These are phyloP conservation scores for Lojkania enalia DNA, from an alignment of 2,329 filamentous ascomycete genomes.

Conservation along the genomic window DNA sequence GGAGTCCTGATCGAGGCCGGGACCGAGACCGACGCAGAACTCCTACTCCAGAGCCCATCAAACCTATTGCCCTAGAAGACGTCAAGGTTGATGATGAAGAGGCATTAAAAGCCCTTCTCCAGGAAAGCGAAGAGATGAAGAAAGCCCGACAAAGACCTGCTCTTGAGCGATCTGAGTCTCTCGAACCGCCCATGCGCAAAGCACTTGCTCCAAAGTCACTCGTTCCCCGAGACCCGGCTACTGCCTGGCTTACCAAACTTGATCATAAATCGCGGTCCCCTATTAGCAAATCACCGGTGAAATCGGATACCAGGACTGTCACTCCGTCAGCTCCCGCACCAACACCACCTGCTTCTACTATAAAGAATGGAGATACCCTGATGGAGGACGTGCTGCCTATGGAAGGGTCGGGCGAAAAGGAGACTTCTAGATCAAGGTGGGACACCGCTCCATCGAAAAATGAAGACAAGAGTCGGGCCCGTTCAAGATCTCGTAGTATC, in stretches of 20 bases:
- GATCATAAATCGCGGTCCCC: constrained; percentile 21
- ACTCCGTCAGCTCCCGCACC: background rate
- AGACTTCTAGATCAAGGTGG: constrained; percentile 25
- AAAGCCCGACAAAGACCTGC: constrained; percentile 42
- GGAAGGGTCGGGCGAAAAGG: constrained; percentile 19
- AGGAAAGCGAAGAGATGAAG: constrained; percentile 44
- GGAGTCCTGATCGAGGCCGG: constrained; percentile 12
- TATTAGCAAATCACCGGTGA: constrained; percentile 28
- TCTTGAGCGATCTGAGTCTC: constrained; percentile 43
- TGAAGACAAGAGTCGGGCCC: constrained; percentile 27
- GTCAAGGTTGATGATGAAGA: constrained; percentile 45
- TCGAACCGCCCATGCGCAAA: constrained; percentile 45
- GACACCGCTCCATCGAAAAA: constrained; percentile 27
- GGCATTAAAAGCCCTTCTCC: constrained; percentile 38
- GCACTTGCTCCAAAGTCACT: constrained; percentile 41
- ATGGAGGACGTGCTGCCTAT: constrained; percentile 33
- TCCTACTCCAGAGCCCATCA: constrained; percentile 27
- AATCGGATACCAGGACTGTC: constrained; percentile 20
- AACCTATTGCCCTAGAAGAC: constrained; percentile 34
- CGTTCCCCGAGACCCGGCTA: constrained; percentile 38
- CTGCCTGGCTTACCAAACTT: constrained; percentile 25
- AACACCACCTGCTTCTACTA: constrained; percentile 19
- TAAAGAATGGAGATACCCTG: constrained; percentile 26
- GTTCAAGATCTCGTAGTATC: constrained; percentile 37
- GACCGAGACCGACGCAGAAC: constrained; percentile 15